A percentile compares a stretch with the other conserved stretches of the same genome.
phyloP scores from a whole-genome alignment of 2,329 filamentous ascomycete species.

The Phialocephala sp. region DNA sequence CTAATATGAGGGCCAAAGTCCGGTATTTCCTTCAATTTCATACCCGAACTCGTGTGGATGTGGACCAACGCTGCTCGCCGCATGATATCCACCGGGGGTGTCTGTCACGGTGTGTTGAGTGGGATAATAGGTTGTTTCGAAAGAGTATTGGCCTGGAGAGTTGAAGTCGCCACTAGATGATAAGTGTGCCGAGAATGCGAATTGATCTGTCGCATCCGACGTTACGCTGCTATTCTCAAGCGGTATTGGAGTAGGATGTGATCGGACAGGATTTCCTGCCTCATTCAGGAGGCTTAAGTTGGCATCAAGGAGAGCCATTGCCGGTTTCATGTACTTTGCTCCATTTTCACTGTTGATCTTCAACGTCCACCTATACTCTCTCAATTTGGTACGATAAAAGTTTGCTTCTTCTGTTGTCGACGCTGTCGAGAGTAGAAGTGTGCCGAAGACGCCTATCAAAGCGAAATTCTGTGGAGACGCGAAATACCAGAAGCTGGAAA shows the following conservation, averaged over 20 bases:
- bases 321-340: conserved; percentile 36
- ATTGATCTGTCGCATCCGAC: conserved; percentile 22
- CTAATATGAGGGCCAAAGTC: conserved; percentile 27
- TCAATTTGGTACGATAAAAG: conserved; percentile 36
- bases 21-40: conserved; percentile 19
- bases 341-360: conserved; percentile 41
- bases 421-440: conserved; percentile 43
- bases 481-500: conserved; percentile 54
- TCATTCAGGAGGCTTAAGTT: conserved; percentile 34
- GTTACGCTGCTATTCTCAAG: conserved; percentile 18
- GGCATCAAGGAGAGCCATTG: conserved; percentile 37
- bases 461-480: conserved; percentile 51
- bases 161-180: conserved; percentile 23
- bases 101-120: conserved; percentile 13
- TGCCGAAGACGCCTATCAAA: conserved; percentile 49
- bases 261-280: conserved; percentile 11
- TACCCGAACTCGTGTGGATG: conserved; percentile 32
- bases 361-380: conserved; percentile 39
- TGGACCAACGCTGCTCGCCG: conserved; percentile 15
- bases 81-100: conserved; percentile 24
- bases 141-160: conserved; percentile 29
- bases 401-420: conserved; percentile 33
- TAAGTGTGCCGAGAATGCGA: conserved; percentile 17
- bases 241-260: conserved; percentile 1
- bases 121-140: conserved; percentile 29